phyloP scores from a whole-genome alignment of 2,329 filamentous ascomycete genomes.

The Trichoderma cornu-damae region DNA sequence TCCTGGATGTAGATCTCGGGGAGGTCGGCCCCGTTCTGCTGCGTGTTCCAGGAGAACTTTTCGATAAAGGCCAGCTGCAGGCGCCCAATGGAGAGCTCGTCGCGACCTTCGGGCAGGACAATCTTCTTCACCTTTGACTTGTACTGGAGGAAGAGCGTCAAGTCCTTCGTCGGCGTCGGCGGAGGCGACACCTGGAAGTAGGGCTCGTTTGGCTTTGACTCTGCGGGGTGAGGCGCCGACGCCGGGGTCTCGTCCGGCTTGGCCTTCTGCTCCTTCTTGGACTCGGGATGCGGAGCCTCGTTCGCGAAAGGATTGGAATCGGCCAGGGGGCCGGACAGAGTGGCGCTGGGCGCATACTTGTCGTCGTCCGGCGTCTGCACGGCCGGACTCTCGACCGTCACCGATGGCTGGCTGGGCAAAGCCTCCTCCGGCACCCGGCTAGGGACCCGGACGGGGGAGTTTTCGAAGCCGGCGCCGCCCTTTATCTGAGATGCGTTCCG shows the following conservation, averaged over 20 bases:
- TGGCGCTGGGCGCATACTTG: conserved; percentile 54
- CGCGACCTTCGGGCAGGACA: conserved; percentile 75
- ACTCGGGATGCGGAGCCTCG: conserved; percentile 19
- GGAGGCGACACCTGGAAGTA: conserved; percentile 62
- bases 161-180: conserved; percentile 65
- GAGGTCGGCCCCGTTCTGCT: conserved; percentile 84
- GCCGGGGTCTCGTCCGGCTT: conserved; percentile 24
- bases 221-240: conserved; percentile 31
- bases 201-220: conserved; percentile 42
- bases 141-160: conserved; percentile 93
- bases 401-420: conserved; percentile 22
- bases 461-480: conserved; percentile 44
- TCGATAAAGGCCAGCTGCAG: conserved; percentile 96
- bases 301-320: conserved; percentile 37
- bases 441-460: conserved; percentile 56
- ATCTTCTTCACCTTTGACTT: conserved; percentile 97
- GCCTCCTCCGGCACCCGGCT: conserved; percentile 60
- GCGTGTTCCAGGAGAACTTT: conserved; percentile 98
- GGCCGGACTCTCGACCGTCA: conserved; percentile 28
- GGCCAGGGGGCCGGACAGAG: conserved; percentile 52
- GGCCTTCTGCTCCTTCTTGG: conserved; percentile 22
- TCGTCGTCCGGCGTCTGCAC: conserved; percentile 64
- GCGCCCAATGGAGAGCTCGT: conserved; percentile 78
- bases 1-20: conserved; percentile 99
- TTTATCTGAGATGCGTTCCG: conserved; percentile 45